Base-by-base conservation (phyloP, 1,139 yeast species). In the Protomyces lactucae-debilis region DNA sequence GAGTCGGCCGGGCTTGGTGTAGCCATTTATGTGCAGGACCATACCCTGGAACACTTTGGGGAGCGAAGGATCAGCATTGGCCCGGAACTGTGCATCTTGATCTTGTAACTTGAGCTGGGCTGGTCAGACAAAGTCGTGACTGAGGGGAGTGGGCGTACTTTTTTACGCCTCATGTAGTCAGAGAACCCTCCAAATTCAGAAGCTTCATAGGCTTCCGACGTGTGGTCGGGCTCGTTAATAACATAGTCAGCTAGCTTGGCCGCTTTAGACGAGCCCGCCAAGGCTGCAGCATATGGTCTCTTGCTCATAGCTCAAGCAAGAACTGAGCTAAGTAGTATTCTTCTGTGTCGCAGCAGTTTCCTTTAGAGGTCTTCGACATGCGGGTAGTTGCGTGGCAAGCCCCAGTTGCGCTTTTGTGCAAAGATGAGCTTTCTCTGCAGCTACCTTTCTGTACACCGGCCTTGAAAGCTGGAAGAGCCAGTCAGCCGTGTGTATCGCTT, bases 1-100 rank as follows among this genome's bases (percentile, higher is more conserved):
- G 59, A 82, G 78, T 16, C 90, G 80, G 5, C 93, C 84, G 0
- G 98, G 97, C 2, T 76, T 76, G 0, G 98, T 93, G 71, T 87
- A 85, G 0, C 99, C 99, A 72, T 91, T 92, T 25, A 93, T 90
- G 46, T 61, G 60, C 14, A 61, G 21, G 12, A 76, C 72, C 93
- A 88, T 1, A 81, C 84, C 61, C 75, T 71, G 72, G 93, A 91
- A 65, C 0, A 91, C 76, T 0, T 77, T 79, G 0, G 78, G 73
- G 66, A 67, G 45, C n/a, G 52, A 45, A 2, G 65, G 70, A 18
- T 71, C 68, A 8, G 70, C 67, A 48, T 63, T 69, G 37, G 60
- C 67, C 65, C 63, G 72, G 67, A 14, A 71, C 73, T 66, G 73
- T 72, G 14, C 71, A 70, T 70, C 96, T 66, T 86, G 85, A 61